Conservation (phyloP, 1,284 basidiomycete species). For the Moniliophthora roreri region DNA sequence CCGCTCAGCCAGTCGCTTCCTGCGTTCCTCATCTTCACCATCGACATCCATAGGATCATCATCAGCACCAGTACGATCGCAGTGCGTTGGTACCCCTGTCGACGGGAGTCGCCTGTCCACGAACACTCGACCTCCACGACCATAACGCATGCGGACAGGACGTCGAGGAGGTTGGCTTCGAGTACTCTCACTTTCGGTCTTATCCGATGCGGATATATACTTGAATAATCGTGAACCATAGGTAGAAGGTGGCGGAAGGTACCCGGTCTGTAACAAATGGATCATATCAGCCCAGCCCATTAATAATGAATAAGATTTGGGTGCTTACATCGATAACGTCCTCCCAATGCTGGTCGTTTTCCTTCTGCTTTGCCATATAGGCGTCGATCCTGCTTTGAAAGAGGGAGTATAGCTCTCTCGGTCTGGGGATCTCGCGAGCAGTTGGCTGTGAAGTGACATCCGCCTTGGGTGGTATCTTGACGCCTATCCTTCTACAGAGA, state of each 20-base stretch:
- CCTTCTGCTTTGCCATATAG: constrained; percentile 66
- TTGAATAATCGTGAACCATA: constrained; percentile 66
- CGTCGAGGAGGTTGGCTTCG: constrained; percentile 32
- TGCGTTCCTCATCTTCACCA: constrained; percentile 40
- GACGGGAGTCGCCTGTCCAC: constrained; percentile 66
- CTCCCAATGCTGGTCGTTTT: constrained; percentile 82
- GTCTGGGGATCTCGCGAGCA: constrained; percentile 46
- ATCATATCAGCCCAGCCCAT: too few species aligned
- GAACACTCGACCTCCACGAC: constrained; percentile 79
- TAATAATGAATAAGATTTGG: constrained; percentile 7
- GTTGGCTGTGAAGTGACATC: constrained; percentile 41
- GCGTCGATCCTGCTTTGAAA: constrained; percentile 72
- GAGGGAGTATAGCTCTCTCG: constrained; percentile 62
- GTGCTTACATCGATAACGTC: constrained; percentile 75
- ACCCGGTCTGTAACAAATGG: constrained; percentile 60
- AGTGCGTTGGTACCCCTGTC: constrained; percentile 22
- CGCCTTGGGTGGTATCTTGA: constrained; percentile 48
- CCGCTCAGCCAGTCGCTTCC: constrained; percentile 50
- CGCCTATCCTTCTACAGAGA: constrained; percentile 43
- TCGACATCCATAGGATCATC: constrained; percentile 33
- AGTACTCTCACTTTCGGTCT: constrained; percentile 27
- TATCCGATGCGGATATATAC: constrained; percentile 40
- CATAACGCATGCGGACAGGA: constrained; percentile 73
- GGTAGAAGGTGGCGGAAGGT: constrained; percentile 51
- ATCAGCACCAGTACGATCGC: constrained; percentile 18